These are phyloP conservation scores for Quercus cerris DNA, from an alignment of 306 rosid species.

Conservation along the genomic window DNA sequence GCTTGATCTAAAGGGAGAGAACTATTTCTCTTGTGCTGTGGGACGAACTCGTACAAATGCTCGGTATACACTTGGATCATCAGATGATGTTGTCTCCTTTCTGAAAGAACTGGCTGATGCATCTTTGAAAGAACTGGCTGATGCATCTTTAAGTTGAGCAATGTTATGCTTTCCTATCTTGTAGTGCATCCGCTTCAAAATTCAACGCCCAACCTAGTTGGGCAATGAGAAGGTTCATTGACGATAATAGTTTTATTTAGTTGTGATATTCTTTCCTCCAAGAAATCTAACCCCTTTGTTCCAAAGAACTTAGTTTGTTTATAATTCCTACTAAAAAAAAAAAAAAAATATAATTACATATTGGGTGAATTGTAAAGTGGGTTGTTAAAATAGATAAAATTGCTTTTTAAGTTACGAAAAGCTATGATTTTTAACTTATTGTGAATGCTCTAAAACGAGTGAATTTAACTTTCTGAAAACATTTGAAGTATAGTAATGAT, in stretches of 20 bases:
- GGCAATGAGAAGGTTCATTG: not conserved
- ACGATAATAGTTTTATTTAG: too few relatives aligned
- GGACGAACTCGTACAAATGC: conserved; percentile 77
- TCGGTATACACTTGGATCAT: conserved; percentile 59
- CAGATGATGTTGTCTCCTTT: conserved; percentile 72
- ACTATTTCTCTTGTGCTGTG: conserved; percentile 92
- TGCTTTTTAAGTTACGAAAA: too few relatives aligned
- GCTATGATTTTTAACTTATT: too few relatives aligned
- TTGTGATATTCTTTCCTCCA: conserved; percentile 3
- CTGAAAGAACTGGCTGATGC: conserved; percentile 54
- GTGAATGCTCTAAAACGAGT: too few relatives aligned
- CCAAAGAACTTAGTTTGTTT: not conserved
- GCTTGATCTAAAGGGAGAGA: conserved; percentile 86
- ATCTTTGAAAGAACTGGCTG: conserved; percentile 52
- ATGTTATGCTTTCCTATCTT: not conserved
- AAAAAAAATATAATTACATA: too few relatives aligned
- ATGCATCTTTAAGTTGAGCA: conserved; percentile 22
- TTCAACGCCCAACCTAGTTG: not conserved
- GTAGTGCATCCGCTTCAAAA: not conserved
- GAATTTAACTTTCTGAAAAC: too few relatives aligned
- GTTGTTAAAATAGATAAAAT: too few relatives aligned
- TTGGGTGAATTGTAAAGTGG: too few relatives aligned
- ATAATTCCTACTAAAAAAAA: too few relatives aligned
- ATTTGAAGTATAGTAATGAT: too few relatives aligned
- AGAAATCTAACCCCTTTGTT: not conserved